Percentiles rank a stretch among this genome's conserved stretches.
Conservation (phyloP, 192 early-diverging fungal genomes). For the Gaertneriomyces sp. region DNA sequence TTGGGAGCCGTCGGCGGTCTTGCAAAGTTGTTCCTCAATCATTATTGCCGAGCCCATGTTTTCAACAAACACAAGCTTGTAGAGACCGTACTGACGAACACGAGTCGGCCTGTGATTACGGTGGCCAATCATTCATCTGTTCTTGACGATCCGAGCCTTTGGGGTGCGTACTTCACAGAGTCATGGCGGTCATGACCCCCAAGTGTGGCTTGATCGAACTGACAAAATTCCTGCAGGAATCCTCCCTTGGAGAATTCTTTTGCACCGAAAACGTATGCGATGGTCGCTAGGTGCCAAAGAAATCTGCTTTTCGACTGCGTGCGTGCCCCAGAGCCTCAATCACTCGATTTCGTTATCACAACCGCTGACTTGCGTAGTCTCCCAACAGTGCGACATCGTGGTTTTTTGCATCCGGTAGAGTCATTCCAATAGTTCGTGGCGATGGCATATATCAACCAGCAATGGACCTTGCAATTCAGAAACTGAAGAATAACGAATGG, state of each 20-base stretch:
- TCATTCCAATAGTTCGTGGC: constrained; percentile 78
- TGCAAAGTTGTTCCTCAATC: constrained; percentile 23
- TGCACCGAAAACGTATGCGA: constrained; percentile 50
- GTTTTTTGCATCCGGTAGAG: constrained; percentile 73
- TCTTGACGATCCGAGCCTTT: constrained; percentile 39
- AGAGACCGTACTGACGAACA: constrained; percentile 2
- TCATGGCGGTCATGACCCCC: neutral
- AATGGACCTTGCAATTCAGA: constrained; percentile 70
- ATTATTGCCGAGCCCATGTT: constrained; percentile 13
- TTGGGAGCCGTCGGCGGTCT: constrained; percentile 8
- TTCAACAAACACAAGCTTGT: constrained; percentile 16
- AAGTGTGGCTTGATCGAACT: neutral
- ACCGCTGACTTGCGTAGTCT: neutral
- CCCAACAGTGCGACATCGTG: constrained; percentile 15
- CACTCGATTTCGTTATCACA: neutral
- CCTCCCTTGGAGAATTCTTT: constrained; percentile 25
- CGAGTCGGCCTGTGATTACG: constrained; percentile 37
- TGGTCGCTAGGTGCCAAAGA: constrained; percentile 88
- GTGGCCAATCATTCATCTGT: constrained; percentile 35
- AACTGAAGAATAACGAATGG: constrained; percentile 69
- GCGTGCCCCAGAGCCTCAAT: neutral
- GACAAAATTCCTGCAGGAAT: constrained; percentile 9
- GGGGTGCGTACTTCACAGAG: constrained; percentile 6
- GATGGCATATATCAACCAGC: constrained; percentile 80
- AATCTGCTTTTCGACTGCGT: constrained; percentile 75